phyloP scores from a whole-genome alignment of 257 asterid genomes.

The Nicotiana otophora region DNA sequence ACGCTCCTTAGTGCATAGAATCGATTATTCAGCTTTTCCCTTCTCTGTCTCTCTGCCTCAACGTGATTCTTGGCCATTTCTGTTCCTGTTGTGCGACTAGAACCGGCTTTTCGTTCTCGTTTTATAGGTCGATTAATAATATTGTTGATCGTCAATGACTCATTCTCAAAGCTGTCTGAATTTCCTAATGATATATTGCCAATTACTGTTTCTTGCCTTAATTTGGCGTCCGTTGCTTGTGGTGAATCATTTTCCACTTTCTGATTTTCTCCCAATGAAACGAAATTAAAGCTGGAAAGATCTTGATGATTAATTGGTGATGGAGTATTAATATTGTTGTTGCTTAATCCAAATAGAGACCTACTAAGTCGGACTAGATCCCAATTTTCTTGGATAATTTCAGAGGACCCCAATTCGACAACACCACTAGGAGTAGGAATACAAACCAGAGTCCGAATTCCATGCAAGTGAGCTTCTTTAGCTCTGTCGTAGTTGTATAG shows the following conservation, averaged over 20 bases:
- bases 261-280: background rate
- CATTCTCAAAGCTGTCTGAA: background rate
- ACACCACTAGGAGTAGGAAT: slow-evolving; percentile 28
- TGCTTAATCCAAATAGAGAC: background rate
- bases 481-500: slow-evolving; percentile 26
- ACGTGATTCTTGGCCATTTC: slow-evolving; percentile 24
- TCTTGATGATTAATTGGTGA: background rate
- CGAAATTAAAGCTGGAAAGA: background rate
- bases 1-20: slow-evolving; percentile 40
- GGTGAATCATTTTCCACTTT: background rate
- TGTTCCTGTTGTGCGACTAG: background rate
- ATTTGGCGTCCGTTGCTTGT: background rate
- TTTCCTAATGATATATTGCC: background rate
- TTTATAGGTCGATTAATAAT: background rate
- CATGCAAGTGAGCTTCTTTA: slow-evolving; percentile 38
- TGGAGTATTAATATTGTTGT: background rate
- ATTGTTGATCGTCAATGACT: background rate
- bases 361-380: slow-evolving; percentile 17
- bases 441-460: slow-evolving; percentile 28
- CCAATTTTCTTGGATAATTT: slow-evolving; percentile 18
- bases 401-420: slow-evolving; percentile 34
- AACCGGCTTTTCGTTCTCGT: background rate
- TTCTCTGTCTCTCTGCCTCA: slow-evolving; percentile 38
- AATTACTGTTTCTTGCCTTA: background rate
- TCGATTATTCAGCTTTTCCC: slow-evolving; percentile 39